Conservation (phyloP, 2,329 filamentous ascomycete species). For the Epichloe typhina region DNA sequence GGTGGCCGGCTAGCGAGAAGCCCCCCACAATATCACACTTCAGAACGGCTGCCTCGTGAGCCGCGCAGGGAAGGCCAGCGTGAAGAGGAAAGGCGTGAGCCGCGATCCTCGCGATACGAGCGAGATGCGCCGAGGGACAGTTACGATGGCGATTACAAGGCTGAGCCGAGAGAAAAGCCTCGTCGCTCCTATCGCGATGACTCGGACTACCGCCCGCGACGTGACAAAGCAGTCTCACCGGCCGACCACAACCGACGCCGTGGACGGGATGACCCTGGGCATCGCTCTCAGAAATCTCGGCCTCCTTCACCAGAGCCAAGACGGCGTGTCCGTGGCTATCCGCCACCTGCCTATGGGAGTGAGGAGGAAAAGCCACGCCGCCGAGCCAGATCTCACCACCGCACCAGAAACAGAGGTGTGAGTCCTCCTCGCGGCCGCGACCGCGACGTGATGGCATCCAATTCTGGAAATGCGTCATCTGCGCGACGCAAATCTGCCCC, state of each 20-base stretch:
- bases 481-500: constrained; percentile 9
- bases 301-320: constrained; percentile 5
- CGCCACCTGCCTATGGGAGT: constrained; percentile 7
- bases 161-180: not conserved
- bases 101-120: not conserved
- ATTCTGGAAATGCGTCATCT: constrained; percentile 4
- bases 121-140: not conserved
- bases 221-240: constrained; percentile 8
- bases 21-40: constrained; percentile 5
- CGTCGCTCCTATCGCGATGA: constrained; percentile 7
- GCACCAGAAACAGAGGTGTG: constrained; percentile 8
- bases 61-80: not conserved
- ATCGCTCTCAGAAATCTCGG: not conserved
- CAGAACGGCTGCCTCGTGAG: constrained; percentile 5
- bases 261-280: constrained; percentile 5
- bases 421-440: constrained; percentile 11
- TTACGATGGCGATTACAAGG: constrained; percentile 1
- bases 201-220: constrained; percentile 8
- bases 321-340: not conserved
- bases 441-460: constrained; percentile 1
- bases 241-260: constrained; percentile 8
- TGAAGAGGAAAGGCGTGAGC: not conserved
- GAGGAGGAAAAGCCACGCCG: constrained; percentile 10
- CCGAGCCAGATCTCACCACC: constrained; percentile 13
- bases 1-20: constrained; percentile 6